Evolutionary conservation across 2,329 filamentous ascomycete genomes (phyloP), one percentile per base, ranked within the genome.

Genomic region (Pochonia chlamydosporia): DNA sequence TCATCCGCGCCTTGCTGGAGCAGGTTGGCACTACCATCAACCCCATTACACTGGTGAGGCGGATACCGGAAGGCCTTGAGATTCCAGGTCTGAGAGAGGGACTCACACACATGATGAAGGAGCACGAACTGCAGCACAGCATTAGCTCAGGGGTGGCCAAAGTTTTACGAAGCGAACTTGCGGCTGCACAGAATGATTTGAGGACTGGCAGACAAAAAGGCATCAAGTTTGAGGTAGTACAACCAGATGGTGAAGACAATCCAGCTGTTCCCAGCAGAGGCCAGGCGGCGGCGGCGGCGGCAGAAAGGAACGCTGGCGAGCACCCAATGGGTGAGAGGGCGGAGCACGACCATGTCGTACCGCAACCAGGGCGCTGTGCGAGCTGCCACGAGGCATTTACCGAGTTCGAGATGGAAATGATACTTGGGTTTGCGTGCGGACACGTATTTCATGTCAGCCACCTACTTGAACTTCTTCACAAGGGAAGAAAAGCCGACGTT

Each of bases 1-100:
- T 99, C 68, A 97, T 99, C 55, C 85, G 89, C 11, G 91, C 88
- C 0, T 73, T 99, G 3, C 79, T 99, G 0, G 89, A 96, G 59
- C 89, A 97, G 68, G 92, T 96, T 2, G 93, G 93, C 30, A 97
- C 91, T 1, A 82, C 89, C 2, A 93, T 99, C 59, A 85, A 97
- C 59, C 93, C 93, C 0, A 92, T 97, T 52, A 87, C 85, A 14
- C 79, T 99, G 3, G 89, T 99, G 5, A 79, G 87, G 13, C 82
- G 91, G 5, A 99, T 99, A 24, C 93, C 93, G 0, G 89, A 95
- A 60, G 91, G 93, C 0, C 75, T 99, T 1, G 89, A 96, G 62
- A 95, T 99, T 11, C 85, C 93, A 56, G 93, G 93, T 0, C 73
- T 99, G 6, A 78, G 90, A 49, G 89, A 96, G 52, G 93, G 92